Percentiles rank a stretch among this genome's conserved stretches.
phyloP scores from a whole-genome alignment of 2,329 filamentous ascomycete species.

The Lizonia empirigonia region DNA sequence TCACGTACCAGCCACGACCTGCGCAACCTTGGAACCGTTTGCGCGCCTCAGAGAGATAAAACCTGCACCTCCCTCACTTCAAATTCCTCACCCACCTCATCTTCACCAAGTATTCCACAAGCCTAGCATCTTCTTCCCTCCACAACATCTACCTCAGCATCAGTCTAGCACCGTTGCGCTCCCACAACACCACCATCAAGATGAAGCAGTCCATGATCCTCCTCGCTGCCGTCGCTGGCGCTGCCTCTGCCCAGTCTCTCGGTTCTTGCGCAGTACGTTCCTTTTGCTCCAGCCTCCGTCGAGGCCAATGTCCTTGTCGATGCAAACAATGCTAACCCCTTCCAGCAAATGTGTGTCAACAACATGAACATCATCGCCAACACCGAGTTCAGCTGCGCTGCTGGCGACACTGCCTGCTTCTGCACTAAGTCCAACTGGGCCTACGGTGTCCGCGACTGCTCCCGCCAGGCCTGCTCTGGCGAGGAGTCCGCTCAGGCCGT shows the following conservation, averaged over 20 bases:
- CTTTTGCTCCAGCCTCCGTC: not conserved
- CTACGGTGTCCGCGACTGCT: conserved; percentile 57
- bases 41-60: conserved; percentile 11
- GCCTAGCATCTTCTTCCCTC: conserved; percentile 15
- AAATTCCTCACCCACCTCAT: conserved; percentile 14
- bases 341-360: conserved; percentile 50
- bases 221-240: conserved; percentile 43
- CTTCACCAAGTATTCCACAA: conserved; percentile 16
- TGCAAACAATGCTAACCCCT: conserved; percentile 17
- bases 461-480: conserved; percentile 48
- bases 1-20: conserved; percentile 19
- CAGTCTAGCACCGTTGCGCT: conserved; percentile 27
- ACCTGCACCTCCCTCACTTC: conserved; percentile 16
- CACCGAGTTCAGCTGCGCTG: conserved; percentile 48
- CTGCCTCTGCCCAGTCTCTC: conserved; percentile 44
- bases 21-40: conserved; percentile 20
- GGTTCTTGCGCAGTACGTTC: conserved; percentile 46
- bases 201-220: conserved; percentile 50
- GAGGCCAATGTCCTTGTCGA: not conserved
- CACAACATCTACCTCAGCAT: conserved; percentile 24
- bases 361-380: conserved; percentile 54
- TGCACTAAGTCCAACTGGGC: conserved; percentile 53
- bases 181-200: conserved; percentile 15
- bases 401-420: conserved; percentile 50
- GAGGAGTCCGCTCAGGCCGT: conserved; percentile 38